Percentiles rank a stretch among this genome's conserved stretches.
These are phyloP conservation scores for Coemansia sp. DNA, from an alignment of 192 early-diverging fungal genomes.

Conservation along the genomic window DNA sequence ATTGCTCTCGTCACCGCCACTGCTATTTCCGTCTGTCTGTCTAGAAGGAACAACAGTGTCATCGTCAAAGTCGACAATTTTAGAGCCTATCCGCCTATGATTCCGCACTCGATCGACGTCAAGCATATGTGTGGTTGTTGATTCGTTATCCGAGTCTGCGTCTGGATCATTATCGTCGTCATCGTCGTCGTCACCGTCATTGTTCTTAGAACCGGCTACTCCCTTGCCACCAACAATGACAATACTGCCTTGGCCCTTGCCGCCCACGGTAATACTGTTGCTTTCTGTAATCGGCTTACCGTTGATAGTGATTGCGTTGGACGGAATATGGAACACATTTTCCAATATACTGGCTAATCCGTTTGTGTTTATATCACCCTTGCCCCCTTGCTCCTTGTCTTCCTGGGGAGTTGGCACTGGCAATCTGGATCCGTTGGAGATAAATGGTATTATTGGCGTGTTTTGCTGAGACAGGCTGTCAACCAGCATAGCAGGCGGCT, in stretches of 20 bases:
- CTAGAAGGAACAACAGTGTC: not conserved
- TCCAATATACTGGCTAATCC: conserved; percentile 44
- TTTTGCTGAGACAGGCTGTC: conserved; percentile 16
- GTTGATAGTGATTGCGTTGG: conserved; percentile 44
- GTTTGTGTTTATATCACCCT: conserved; percentile 22
- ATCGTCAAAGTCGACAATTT: not conserved
- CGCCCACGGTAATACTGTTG: not conserved
- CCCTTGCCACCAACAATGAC: conserved; percentile 7
- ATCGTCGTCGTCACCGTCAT: not conserved
- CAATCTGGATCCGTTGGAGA: conserved; percentile 31
- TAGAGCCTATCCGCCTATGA: conserved; percentile 3
- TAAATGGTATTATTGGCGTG: conserved; percentile 42
- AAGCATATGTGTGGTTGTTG: conserved; percentile 14
- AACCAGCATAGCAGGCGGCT: conserved; percentile 7
- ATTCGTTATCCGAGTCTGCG: conserved; percentile 10
- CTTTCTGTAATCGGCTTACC: conserved; percentile 27
- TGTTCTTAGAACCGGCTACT: not conserved
- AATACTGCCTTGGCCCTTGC: not conserved
- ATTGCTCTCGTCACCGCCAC: conserved; percentile 11
- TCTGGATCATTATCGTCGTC: conserved; percentile 17
- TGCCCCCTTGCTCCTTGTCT: not conserved
- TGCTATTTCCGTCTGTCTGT: conserved; percentile 2
- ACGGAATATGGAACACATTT: conserved; percentile 40
- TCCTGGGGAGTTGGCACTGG: conserved; percentile 15
- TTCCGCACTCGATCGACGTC: conserved; percentile 14